Evolutionary conservation across 257 asterid species (phyloP).

Genomic region (Salvia hispanica): DNA sequence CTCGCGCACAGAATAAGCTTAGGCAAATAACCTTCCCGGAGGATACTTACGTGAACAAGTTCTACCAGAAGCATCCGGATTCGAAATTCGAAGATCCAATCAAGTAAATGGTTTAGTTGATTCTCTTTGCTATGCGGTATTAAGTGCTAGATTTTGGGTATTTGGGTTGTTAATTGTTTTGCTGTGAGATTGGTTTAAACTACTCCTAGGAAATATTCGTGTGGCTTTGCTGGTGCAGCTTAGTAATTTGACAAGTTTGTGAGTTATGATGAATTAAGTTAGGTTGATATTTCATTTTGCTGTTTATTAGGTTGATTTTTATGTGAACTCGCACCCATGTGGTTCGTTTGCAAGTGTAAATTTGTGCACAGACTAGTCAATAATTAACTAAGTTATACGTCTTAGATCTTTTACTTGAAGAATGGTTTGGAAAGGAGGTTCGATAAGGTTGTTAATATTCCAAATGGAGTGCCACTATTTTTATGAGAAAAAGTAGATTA

Average conservation of each 20-base stretch:
- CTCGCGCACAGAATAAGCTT: constrained; percentile 68
- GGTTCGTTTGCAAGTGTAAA: constrained; percentile 1
- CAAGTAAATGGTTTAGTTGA: constrained; percentile 50
- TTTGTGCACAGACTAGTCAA: constrained; percentile 14
- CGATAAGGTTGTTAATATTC: neutral
- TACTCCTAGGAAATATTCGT: neutral
- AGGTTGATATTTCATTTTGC: constrained; percentile 15
- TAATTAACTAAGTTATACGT: neutral
- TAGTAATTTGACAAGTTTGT: constrained; percentile 14
- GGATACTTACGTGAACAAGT: constrained; percentile 72
- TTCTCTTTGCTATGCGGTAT: constrained; percentile 16
- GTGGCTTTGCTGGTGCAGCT: constrained; percentile 18
- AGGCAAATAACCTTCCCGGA: constrained; percentile 71
- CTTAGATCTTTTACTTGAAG: neutral
- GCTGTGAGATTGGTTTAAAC: neutral
- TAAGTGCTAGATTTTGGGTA: constrained; percentile 1
- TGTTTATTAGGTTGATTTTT: neutral
- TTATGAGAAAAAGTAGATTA: neutral
- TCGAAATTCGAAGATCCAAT: constrained; percentile 71
- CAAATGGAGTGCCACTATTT: neutral
- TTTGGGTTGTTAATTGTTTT: constrained; percentile 5
- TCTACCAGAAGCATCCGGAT: constrained; percentile 68
- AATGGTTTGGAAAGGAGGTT: constrained; percentile 1
- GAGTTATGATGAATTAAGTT: constrained; percentile 12
- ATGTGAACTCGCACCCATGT: constrained; percentile 5